Evolutionary conservation across 1,284 basidiomycete species (phyloP).

Genomic region (Cystobasidium pallidum): DNA sequence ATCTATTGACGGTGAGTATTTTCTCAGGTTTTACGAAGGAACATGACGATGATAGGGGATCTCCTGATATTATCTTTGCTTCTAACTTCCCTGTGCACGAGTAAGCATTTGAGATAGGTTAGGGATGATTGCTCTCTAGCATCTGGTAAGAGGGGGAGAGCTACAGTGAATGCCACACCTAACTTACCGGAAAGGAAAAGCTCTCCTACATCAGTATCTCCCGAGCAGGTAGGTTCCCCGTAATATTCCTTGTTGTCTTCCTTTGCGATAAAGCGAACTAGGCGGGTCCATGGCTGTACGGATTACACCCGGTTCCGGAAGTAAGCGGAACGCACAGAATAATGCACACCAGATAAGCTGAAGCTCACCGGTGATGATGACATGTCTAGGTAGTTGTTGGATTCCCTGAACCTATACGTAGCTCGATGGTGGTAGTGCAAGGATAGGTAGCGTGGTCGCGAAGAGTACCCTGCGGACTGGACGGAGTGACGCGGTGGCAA

Average conservation of each 20-base stretch:
- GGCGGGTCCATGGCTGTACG: conserved; percentile 58
- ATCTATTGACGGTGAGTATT: conserved; percentile 68
- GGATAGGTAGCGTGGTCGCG: not conserved
- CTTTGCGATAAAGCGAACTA: conserved; percentile 79
- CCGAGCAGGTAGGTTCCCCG: conserved; percentile 70
- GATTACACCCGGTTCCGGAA: no score
- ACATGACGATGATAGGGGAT: conserved; percentile 66
- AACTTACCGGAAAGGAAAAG: conserved; percentile 36
- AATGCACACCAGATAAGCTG: not conserved
- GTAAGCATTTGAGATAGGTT: no score
- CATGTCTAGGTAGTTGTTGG: not conserved
- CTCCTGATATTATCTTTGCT: conserved; percentile 69
- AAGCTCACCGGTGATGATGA: not conserved
- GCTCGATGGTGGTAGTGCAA: not conserved
- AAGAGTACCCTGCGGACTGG: not conserved
- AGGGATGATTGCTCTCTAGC: conserved; percentile 7
- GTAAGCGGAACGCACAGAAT: not conserved
- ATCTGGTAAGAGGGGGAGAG: no score
- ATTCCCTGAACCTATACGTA: not conserved
- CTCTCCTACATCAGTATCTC: conserved; percentile 63
- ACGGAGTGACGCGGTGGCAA: not conserved
- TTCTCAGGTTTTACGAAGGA: conserved; percentile 63
- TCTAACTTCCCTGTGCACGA: conserved; percentile 59
- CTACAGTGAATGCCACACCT: no score
- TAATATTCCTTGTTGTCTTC: conserved; percentile 74